phyloP scores from a whole-genome alignment of 2,329 filamentous ascomycete genomes.

The Fusarium mundagurra region DNA sequence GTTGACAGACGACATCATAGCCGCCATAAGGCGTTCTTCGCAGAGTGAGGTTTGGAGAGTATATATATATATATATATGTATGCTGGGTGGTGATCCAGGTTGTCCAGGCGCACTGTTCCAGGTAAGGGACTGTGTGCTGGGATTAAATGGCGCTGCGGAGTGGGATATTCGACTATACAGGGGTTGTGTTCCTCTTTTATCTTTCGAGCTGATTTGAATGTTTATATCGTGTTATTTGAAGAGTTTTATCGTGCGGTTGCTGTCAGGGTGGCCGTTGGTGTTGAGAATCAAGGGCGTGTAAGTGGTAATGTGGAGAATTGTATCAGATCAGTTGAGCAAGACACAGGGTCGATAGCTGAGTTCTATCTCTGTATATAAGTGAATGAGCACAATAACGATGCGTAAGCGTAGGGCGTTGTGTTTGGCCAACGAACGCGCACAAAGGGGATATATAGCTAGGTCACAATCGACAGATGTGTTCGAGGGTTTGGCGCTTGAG shows the following conservation, averaged over 20 bases:
- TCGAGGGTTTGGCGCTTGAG: conserved; percentile 36
- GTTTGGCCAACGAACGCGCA: conserved; percentile 31
- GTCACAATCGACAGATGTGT: conserved; percentile 46
- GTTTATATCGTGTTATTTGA: conserved; percentile 23
- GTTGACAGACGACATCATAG: conserved; percentile 47
- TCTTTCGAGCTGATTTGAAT: conserved; percentile 17
- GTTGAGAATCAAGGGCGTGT: conserved; percentile 21
- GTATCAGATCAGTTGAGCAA: conserved; percentile 22
- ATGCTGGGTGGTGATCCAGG: not conserved
- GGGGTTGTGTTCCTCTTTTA: conserved; percentile 25
- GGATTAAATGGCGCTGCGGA: conserved; percentile 11
- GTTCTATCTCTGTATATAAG: conserved; percentile 26
- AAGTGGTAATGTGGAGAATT: conserved; percentile 27
- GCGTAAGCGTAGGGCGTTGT: conserved; percentile 19
- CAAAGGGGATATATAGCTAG: conserved; percentile 45
- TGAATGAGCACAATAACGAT: conserved; percentile 20
- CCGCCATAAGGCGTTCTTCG: conserved; percentile 41
- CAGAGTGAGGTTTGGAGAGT: conserved; percentile 25
- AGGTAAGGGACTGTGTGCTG: conserved; percentile 19
- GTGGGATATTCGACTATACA: conserved; percentile 15
- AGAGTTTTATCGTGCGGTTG: conserved; percentile 12
- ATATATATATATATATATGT: conserved; percentile 36
- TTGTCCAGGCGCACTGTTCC: conserved; percentile 24
- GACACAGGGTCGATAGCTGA: conserved; percentile 16
- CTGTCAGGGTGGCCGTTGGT: conserved; percentile 8